Evolutionary conservation across 768 basidiomycete genomes (phyloP).

Genomic region (Suillus alpinus): DNA sequence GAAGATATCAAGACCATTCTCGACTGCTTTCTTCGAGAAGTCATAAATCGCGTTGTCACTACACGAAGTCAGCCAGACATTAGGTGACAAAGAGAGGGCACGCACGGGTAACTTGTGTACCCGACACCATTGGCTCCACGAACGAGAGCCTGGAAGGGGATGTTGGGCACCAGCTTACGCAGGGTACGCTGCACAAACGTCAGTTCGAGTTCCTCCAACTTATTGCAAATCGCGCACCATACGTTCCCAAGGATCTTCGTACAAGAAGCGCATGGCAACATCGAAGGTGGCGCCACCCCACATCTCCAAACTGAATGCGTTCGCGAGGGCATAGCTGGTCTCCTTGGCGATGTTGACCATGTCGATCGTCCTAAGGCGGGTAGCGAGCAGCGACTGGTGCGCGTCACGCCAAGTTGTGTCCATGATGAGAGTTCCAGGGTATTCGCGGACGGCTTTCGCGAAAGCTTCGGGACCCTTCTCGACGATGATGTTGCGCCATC

Average conservation of each 20-base stretch:
- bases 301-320: slow-evolving; percentile 96
- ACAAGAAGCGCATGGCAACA: slow-evolving; percentile 98
- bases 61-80: slow-evolving; percentile 10
- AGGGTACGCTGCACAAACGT: slow-evolving; percentile 65
- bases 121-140: slow-evolving; percentile 99
- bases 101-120: slow-evolving; percentile 96
- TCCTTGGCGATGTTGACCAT: slow-evolving; percentile 99
- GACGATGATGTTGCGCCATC: slow-evolving; percentile 99
- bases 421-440: slow-evolving; percentile 94
- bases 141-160: slow-evolving; percentile 96
- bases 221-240: slow-evolving; percentile 50
- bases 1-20: slow-evolving; percentile 99
- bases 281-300: slow-evolving; percentile 99
- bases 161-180: slow-evolving; percentile 95
- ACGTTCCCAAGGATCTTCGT: slow-evolving; percentile 99
- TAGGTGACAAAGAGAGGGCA: slow-evolving; percentile 8
- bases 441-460: slow-evolving; percentile 95
- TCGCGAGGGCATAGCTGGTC: slow-evolving; percentile 91
- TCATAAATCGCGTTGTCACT: slow-evolving; percentile 99
- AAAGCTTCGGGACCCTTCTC: slow-evolving; percentile 98
- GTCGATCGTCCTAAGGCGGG: slow-evolving; percentile 91
- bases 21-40: slow-evolving; percentile 99
- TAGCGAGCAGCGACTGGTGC: slow-evolving; percentile 96
- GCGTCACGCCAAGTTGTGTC: slow-evolving; percentile 99
- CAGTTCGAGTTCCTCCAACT: slow-evolving; percentile 8